phyloP scores from a whole-genome alignment of 2,329 filamentous ascomycete species.

The Alternaria sp. region DNA sequence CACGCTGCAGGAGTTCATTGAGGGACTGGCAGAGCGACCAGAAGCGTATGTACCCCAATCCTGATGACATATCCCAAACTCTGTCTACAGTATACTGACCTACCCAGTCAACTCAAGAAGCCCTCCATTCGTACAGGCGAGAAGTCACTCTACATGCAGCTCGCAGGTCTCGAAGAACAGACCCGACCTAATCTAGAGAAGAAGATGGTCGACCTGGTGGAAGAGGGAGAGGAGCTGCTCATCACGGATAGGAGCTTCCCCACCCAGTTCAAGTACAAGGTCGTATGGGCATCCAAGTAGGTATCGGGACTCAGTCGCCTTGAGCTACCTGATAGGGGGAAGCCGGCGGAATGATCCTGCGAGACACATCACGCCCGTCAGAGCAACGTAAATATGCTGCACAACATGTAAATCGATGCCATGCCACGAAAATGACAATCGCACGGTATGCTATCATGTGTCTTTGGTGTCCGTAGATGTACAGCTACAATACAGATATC shows the following conservation, averaged over 20 bases:
- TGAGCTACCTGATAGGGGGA: not conserved
- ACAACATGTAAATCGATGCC: not conserved
- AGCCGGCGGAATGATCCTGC: not conserved
- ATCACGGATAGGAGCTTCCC: slow-evolving; percentile 91
- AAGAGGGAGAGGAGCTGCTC: slow-evolving; percentile 84
- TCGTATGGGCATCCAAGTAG: slow-evolving; percentile 51
- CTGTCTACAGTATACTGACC: not conserved
- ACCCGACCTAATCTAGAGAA: slow-evolving; percentile 82
- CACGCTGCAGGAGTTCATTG: slow-evolving; percentile 84
- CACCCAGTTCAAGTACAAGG: slow-evolving; percentile 69
- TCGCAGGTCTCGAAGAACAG: slow-evolving; percentile 80
- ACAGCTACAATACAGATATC: slow-evolving; percentile 14
- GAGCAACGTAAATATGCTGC: not conserved
- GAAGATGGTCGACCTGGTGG: slow-evolving; percentile 78
- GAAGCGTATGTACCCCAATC: slow-evolving; percentile 64
- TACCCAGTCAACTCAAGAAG: slow-evolving; percentile 77
- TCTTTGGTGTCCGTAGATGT: slow-evolving; percentile 1
- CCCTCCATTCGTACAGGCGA: slow-evolving; percentile 81
- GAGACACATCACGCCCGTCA: not conserved
- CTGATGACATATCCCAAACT: not conserved
- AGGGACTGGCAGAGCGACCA: slow-evolving; percentile 79
- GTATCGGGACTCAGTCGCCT: not conserved
- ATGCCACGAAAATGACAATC: not conserved
- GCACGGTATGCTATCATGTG: not conserved
- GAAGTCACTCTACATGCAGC: slow-evolving; percentile 91